Base-by-base conservation (phyloP, 1,284 basidiomycete genomes). In the Agroathelia rolfsii region DNA sequence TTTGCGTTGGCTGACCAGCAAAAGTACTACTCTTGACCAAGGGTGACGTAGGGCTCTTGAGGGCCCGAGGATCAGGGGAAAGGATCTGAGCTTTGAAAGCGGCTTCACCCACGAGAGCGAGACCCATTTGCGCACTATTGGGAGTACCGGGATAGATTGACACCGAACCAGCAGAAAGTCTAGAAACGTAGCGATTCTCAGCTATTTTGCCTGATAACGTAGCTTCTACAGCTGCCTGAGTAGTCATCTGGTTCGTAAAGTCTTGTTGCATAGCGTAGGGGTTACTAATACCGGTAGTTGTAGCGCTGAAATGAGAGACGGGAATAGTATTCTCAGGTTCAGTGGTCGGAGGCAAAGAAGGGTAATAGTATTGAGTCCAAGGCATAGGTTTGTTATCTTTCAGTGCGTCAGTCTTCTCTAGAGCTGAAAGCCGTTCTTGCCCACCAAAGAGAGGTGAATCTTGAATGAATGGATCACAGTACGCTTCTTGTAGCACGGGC, bases 401-500 rank as follows among this genome's bases (percentile, higher is more conserved):
- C 22, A 40, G 43, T 25, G 32, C 24, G 33, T 43, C n/a, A n/a
- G n/a, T n/a, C n/a, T n/a, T 61, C 39, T 62, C 56, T 16, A 61
- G 54, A 12, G 61, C 54, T 1, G 79, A 81, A 24, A 66, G 55
- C 16, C 69, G 56, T 48, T 83, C 79, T 44, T 75, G 72, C 3
- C 81, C 80, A 11, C 80, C 81, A 47, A 84, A 84, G 24, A 83
- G 55, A 11, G 76, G 76, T 2, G 81, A 82, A 18, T 76, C 75
- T 29, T 74, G n/a, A n/a, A 67, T n/a, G 48, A 39, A 24, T 64
- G 58, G 34, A 55, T 45, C 44, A 37, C 64, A 68, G 26, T 56
- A 55, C 10, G 64, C 64, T 32, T 79, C 69, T 30, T 67, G 65
- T 11, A 78, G 58, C 30, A 81, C 77, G 0, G 80, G 81, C n/a